Conservation (phyloP, 2,329 filamentous ascomycete species). For the Hypoxylon sp. region DNA sequence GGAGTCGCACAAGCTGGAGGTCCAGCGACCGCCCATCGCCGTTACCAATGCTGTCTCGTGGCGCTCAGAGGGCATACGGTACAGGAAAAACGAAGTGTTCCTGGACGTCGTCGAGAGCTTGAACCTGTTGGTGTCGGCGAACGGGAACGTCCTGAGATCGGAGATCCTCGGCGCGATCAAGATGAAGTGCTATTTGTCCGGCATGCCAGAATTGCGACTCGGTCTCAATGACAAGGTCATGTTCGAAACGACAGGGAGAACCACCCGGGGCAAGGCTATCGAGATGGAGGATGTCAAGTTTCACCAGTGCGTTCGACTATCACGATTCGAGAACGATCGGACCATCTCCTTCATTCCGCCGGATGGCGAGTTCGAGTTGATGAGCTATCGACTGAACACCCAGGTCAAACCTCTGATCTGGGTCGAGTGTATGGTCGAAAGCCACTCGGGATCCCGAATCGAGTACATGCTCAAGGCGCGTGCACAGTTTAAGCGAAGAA, state of each 20-base stretch:
- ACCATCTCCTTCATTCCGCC: slow-evolving; percentile 99
- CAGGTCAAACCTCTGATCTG: slow-evolving; percentile 98
- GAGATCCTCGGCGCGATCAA: slow-evolving; percentile 98
- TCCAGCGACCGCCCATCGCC: slow-evolving; percentile 94
- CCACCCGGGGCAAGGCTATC: slow-evolving; percentile 93
- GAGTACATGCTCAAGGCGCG: slow-evolving; percentile 99
- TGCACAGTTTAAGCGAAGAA: slow-evolving; percentile 97
- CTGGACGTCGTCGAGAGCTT: slow-evolving; percentile 96
- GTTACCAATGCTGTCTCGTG: slow-evolving; percentile 98
- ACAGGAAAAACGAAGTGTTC: slow-evolving; percentile 99
- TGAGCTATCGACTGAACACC: slow-evolving; percentile 98
- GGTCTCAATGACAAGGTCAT: slow-evolving; percentile 99
- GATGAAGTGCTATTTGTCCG: slow-evolving; percentile 99
- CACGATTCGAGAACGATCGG: slow-evolving; percentile 96
- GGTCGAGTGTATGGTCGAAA: slow-evolving; percentile 98
- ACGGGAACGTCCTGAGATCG: slow-evolving; percentile 92
- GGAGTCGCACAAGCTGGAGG: slow-evolving; percentile 97
- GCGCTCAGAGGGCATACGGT: slow-evolving; percentile 96
- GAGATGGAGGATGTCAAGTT: slow-evolving; percentile 99
- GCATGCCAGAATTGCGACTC: slow-evolving; percentile 94
- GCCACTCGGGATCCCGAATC: slow-evolving; percentile 91
- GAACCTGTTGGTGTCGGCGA: slow-evolving; percentile 92
- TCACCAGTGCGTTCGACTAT: slow-evolving; percentile 95
- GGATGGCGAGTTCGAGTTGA: slow-evolving; percentile 98
- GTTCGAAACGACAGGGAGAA: slow-evolving; percentile 96